phyloP scores from a whole-genome alignment of 352 stramenopile genomes.

The Phytophthora sp. region DNA sequence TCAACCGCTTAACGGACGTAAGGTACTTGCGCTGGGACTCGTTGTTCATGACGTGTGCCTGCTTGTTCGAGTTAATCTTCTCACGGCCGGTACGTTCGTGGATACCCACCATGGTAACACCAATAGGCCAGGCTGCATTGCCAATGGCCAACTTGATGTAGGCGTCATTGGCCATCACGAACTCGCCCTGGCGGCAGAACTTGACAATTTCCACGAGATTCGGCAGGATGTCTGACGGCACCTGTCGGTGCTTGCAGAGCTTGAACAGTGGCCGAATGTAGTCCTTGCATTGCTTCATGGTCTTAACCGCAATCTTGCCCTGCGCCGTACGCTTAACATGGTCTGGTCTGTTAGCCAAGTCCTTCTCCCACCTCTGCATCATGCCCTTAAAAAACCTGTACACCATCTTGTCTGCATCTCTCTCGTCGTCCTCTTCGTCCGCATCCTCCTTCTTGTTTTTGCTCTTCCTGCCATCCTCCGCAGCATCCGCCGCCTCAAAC shows the following conservation, averaged over 20 bases:
- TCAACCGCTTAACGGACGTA: constrained; percentile 97
- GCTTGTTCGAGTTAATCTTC: constrained; percentile 98
- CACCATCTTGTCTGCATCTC: constrained; percentile 69
- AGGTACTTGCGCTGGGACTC: constrained; percentile 98
- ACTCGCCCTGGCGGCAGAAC: constrained; percentile 94
- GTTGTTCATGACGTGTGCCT: constrained; percentile 99
- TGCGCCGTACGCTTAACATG: constrained; percentile 90
- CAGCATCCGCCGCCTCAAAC: constrained; percentile 20
- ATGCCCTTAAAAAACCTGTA: constrained; percentile 95
- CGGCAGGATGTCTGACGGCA: constrained; percentile 89
- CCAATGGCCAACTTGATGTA: constrained; percentile 99
- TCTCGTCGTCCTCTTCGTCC: constrained; percentile 48
- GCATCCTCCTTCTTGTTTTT: constrained; percentile 13
- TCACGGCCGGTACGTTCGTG: constrained; percentile 95
- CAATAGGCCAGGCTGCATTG: constrained; percentile 98
- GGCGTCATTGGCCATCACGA: constrained; percentile 96
- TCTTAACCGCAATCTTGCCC: constrained; percentile 96
- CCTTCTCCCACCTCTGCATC: constrained; percentile 94
- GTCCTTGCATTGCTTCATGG: constrained; percentile 98
- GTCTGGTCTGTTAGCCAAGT: constrained; percentile 88
- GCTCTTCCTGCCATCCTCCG: constrained; percentile 1
- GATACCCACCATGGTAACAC: constrained; percentile 99
- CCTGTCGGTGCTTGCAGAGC: constrained; percentile 92
- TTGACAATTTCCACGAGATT: constrained; percentile 94
- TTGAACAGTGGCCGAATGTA: constrained; percentile 99